Percentiles rank a stretch among this genome's conserved stretches.
Conservation (phyloP, 352 stramenopile genomes). For the Phytophthora pini region DNA sequence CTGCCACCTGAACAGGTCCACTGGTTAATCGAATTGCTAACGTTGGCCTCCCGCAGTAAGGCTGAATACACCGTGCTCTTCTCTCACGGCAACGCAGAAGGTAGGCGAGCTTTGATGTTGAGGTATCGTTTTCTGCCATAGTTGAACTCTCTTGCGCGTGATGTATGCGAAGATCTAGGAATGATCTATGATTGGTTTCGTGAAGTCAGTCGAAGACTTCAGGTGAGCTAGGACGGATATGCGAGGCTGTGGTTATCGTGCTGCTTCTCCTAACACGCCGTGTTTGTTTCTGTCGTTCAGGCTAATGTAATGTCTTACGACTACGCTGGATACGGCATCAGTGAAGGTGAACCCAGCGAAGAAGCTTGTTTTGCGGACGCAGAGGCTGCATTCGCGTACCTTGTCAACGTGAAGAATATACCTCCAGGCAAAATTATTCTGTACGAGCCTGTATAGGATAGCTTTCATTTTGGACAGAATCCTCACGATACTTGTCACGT, state of each 20-base stretch:
- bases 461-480: neutral
- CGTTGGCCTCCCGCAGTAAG: constrained; percentile 51
- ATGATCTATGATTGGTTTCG: constrained; percentile 98
- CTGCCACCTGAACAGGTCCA: neutral
- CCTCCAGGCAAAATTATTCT: constrained; percentile 95
- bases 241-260: neutral
- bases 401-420: constrained; percentile 93
- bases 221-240: constrained; percentile 42
- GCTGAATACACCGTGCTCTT: constrained; percentile 96
- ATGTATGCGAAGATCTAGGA: constrained; percentile 82
- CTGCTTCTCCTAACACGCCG: constrained; percentile 3
- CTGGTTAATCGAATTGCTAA: constrained; percentile 23
- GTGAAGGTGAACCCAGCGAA: constrained; percentile 92
- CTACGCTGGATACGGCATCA: constrained; percentile 98
- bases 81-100: constrained; percentile 97
- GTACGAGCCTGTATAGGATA: constrained; percentile 63
- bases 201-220: constrained; percentile 85
- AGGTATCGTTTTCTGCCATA: neutral
- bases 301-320: constrained; percentile 93
- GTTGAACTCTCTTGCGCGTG: neutral
- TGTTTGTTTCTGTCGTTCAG: constrained; percentile 27
- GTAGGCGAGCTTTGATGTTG: constrained; percentile 27
- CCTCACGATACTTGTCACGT: neutral
- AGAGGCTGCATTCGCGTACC: constrained; percentile 96
- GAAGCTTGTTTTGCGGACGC: constrained; percentile 95